Percentiles rank a stretch among this genome's conserved stretches.
These are phyloP conservation scores for Huiozyma naganishii DNA, from an alignment of 805 yeast genomes.

Conservation along the genomic window DNA sequence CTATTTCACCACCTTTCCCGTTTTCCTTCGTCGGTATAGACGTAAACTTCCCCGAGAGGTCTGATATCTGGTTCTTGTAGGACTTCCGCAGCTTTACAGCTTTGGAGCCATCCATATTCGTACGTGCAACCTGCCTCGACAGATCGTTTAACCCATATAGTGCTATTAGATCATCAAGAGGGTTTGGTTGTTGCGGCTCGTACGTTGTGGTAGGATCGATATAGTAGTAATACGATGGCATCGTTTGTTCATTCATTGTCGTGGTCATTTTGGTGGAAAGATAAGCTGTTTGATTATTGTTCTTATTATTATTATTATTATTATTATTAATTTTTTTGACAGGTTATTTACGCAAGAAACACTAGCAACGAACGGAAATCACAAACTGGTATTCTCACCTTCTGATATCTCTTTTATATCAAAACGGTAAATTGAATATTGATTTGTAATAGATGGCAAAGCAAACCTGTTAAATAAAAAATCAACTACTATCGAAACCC, in stretches of 20 bases:
- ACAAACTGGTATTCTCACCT: too few relatives aligned
- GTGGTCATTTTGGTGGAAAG: background rate
- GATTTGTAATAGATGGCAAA: too few relatives aligned
- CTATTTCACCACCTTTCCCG: conserved; percentile 29
- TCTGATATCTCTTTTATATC: too few relatives aligned
- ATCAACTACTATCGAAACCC: too few relatives aligned
- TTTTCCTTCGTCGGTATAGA: conserved; percentile 40
- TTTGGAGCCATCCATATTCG: conserved; percentile 78
- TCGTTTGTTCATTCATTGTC: conserved; percentile 10
- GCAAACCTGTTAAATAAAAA: too few relatives aligned
- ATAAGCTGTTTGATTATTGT: too few relatives aligned
- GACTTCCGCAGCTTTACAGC: conserved; percentile 91
- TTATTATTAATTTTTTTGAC: too few relatives aligned
- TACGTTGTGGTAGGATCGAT: conserved; percentile 28
- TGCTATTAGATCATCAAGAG: conserved; percentile 56
- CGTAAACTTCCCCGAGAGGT: conserved; percentile 67
- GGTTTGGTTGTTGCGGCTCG: conserved; percentile 50
- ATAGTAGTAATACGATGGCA: conserved; percentile 30
- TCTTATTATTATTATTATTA: too few relatives aligned
- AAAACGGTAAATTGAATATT: too few relatives aligned
- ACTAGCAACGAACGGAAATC: too few relatives aligned
- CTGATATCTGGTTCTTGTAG: conserved; percentile 84
- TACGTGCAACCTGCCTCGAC: conserved; percentile 74
- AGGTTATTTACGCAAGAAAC: too few relatives aligned
- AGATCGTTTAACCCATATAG: conserved; percentile 57